A percentile compares a stretch with the other conserved stretches of the same genome.
These are phyloP conservation scores for Isabelozyma heimii DNA, from an alignment of 805 yeast species.

Conservation along the genomic window DNA sequence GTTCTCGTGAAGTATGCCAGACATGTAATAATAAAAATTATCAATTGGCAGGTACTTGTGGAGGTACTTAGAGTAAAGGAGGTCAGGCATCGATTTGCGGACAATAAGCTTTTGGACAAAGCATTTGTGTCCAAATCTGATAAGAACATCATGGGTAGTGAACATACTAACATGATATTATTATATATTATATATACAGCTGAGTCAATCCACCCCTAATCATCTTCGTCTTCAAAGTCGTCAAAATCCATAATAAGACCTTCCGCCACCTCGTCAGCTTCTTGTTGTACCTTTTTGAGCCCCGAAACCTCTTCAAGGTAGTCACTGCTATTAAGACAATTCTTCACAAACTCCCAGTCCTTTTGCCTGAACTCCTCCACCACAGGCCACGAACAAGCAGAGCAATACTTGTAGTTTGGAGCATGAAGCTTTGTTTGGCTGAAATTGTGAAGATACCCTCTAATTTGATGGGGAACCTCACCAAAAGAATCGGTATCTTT, in stretches of 20 bases:
- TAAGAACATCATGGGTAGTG: too few species aligned
- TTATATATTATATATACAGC: too few species aligned
- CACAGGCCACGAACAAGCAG: slow-evolving; percentile 77
- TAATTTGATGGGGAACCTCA: slow-evolving; percentile 79
- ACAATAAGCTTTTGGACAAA: too few species aligned
- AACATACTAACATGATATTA: too few species aligned
- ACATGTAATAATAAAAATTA: too few species aligned
- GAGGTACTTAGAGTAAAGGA: too few species aligned
- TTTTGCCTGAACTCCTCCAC: slow-evolving; percentile 45
- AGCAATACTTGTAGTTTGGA: slow-evolving; percentile 73
- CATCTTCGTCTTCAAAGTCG: slow-evolving; percentile 29
- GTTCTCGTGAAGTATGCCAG: too few species aligned
- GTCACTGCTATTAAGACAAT: slow-evolving; percentile 62
- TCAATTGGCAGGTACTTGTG: too few species aligned
- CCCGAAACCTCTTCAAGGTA: slow-evolving; percentile 82
- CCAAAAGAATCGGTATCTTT: slow-evolving; percentile 46
- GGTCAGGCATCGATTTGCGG: too few species aligned
- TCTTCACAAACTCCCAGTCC: slow-evolving; percentile 81
- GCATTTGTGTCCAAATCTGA: too few species aligned
- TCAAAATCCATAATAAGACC: slow-evolving; percentile 6
- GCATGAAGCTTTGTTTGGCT: slow-evolving; percentile 64
- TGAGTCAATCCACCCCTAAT: slow-evolving; percentile 13
- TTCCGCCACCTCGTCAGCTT: slow-evolving; percentile 56
- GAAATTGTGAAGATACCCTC: slow-evolving; percentile 78
- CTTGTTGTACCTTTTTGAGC: slow-evolving; percentile 64